Base-by-base conservation (phyloP, 768 basidiomycete genomes). In the Lactarius psammicola region DNA sequence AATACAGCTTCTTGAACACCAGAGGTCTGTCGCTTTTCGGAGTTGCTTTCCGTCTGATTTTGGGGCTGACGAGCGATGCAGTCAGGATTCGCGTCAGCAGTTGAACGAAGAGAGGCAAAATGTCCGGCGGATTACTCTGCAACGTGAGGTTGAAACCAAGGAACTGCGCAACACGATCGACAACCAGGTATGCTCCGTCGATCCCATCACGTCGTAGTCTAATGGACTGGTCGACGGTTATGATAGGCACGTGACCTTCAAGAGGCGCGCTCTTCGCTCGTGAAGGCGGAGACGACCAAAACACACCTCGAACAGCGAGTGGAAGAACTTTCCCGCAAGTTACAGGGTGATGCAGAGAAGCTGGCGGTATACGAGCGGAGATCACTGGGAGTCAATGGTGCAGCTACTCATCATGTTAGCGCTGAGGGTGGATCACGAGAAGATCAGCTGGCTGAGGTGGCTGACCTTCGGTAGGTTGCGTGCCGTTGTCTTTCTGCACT, bases 351-450 rank as follows among this genome's bases (percentile, higher is more conserved):
- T 63, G 84, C 87, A 55, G 93, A 94, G 80, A 95, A 94, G 75
- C 82, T 95, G 31, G 81, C 92, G 2, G 90, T 95, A 2, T 95
- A 93, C 70, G 93, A 95, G 72, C 85, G 91, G 42, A 81, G 90
- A 57, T 74, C 81, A 8, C 71, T 76, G 4, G 71, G 75, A 3
- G 54, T 73, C 6, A 67, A 69, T 54, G 76, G 78, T 26, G 61
- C 76, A 13, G 62, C 76, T 17, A 69, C 76, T 61, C 57, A 69
- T 26, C 74, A 78, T 53, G 71, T 69, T 18, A 72, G 74, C 30
- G 80, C 84, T 67, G 77, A 81, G 60, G 81, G 82, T 68, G 65
- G 86, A 67, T 82, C 81, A 67, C 82, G 81, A 11, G 94, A 94
- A 73, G 88, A 92, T 71, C 90, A 92, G 71, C 81, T 95, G 74